Evolutionary conservation across 1,139 yeast species (phyloP).

Genomic region (Candida neerlandica): DNA sequence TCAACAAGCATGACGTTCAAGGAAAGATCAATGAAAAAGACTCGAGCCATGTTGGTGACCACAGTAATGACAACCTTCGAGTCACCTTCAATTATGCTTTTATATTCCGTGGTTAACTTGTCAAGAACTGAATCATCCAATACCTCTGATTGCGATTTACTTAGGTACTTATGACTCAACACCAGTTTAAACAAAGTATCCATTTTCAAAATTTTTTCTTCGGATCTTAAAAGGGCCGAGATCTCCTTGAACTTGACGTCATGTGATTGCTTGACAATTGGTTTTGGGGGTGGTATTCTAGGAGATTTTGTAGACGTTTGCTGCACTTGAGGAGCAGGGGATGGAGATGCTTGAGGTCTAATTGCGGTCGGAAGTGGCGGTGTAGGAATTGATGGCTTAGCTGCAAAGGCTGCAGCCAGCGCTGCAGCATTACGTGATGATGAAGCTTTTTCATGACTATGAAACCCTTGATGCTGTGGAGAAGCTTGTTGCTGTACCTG

Average conservation of each 20-base stretch:
- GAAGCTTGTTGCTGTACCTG: conserved; percentile 12
- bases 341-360: background rate
- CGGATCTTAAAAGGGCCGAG: conserved; percentile 31
- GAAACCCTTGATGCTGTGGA: conserved; percentile 14
- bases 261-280: conserved; percentile 7
- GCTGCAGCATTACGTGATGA: conserved; percentile 11
- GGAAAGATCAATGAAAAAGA: conserved; percentile 41
- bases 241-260: conserved; percentile 37
- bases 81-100: conserved; percentile 33
- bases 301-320: conserved; percentile 1
- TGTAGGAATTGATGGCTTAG: conserved; percentile 4
- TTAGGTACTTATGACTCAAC: conserved; percentile 28
- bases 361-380: background rate
- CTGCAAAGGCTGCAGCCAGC: conserved; percentile 17
- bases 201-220: conserved; percentile 47
- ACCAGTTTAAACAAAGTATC: conserved; percentile 44
- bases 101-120: conserved; percentile 43
- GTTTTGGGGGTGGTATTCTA: conserved; percentile 19
- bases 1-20: conserved; percentile 47
- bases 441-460: conserved; percentile 4
- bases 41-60: conserved; percentile 50
- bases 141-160: conserved; percentile 24
- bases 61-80: conserved; percentile 48
- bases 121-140: conserved; percentile 43
- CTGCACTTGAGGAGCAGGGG: background rate